Conservation (phyloP, 371 early-diverging fungal species). For the Haplosporangium sp. region DNA sequence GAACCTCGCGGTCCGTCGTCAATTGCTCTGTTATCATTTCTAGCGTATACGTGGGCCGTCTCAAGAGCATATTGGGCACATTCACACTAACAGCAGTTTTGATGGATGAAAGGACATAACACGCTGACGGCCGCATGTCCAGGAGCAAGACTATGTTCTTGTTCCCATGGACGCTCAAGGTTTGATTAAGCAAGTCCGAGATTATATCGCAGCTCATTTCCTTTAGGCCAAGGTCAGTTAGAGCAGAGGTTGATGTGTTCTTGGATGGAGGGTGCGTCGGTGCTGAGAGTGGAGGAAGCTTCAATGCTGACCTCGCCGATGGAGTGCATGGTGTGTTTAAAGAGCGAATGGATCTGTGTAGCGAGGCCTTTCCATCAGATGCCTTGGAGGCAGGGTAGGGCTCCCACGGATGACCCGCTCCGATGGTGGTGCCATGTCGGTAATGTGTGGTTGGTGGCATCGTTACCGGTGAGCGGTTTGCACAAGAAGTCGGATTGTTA, state of each 20-base stretch:
- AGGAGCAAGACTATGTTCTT: conserved; percentile 54
- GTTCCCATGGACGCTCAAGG: conserved; percentile 9
- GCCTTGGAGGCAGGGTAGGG: conserved; percentile 27
- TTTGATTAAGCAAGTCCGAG: conserved; percentile 19
- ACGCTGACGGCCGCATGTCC: conserved; percentile 68
- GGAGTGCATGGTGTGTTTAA: conserved; percentile 12
- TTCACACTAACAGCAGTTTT: conserved; percentile 64
- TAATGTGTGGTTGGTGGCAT: conserved; percentile 47
- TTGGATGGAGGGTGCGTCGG: conserved; percentile 16
- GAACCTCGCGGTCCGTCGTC: conserved; percentile 59
- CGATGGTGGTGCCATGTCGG: conserved; percentile 34
- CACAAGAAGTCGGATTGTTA: neutral
- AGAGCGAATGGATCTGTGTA: conserved; percentile 17
- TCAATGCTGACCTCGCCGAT: conserved; percentile 23
- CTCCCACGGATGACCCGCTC: conserved; percentile 26
- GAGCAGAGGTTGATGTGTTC: neutral
- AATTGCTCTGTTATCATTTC: conserved; percentile 67
- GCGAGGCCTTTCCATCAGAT: conserved; percentile 3
- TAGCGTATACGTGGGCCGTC: conserved; percentile 66
- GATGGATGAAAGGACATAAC: conserved; percentile 60
- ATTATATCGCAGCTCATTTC: conserved; percentile 23
- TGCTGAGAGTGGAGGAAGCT: conserved; percentile 13
- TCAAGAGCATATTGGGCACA: conserved; percentile 69
- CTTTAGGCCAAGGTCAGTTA: conserved; percentile 16
- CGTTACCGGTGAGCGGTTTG: conserved; percentile 4